Evolutionary conservation across 1,284 basidiomycete species (phyloP), one percentile per base, ranked within the genome.

Genomic region (Entoloma clypeatum): DNA sequence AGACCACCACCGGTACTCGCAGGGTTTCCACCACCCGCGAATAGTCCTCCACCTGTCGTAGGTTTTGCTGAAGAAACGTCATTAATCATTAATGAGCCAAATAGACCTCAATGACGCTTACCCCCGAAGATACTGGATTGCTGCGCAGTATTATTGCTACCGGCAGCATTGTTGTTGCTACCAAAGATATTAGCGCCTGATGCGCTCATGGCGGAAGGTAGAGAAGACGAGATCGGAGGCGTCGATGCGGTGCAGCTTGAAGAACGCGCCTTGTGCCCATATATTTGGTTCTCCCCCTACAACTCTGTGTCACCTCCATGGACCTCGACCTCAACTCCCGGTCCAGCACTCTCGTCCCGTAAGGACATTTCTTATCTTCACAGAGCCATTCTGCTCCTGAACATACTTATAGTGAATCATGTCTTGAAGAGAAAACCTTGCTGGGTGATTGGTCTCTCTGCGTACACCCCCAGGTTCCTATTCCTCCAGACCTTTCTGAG

Each of bases 401-500:
- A 4, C 25, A 33, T 8, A 39, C 24, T 8, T n/a, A n/a, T 19
- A 32, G 33, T n/a, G 41, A 48, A 9, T 13, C 18, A 16, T 23
- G 18, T 28, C 24, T 23, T 27, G 30, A 50, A 27, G 29, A 41
- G 18, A 41, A 41, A n/a, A 14, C 5, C 22, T 32, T 22, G 14
- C 52, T 53, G n/a, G 49, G 52, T 11, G 54, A 43, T n/a, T 67
- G 64, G 64, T 50, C 44, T 7, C 40, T 61, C 10, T 61, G 57
- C 44, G 56, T 63, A 11, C 63, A 68, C 30, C 61, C 64, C 19
- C 58, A 62, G 43, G 63, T 62, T 39, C 13, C 48, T 39, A 14
- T 16, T 6, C 23, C 14, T 27, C 26, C 16, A 45, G 22, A 14
- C 7, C 18, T 29, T 9, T n/a, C 9, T 19, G 24, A 24, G 6